Percentiles rank a stretch among this genome's conserved stretches.
Evolutionary conservation across 257 asterid species (phyloP).

Genomic region (Capsicum chinense): DNA sequence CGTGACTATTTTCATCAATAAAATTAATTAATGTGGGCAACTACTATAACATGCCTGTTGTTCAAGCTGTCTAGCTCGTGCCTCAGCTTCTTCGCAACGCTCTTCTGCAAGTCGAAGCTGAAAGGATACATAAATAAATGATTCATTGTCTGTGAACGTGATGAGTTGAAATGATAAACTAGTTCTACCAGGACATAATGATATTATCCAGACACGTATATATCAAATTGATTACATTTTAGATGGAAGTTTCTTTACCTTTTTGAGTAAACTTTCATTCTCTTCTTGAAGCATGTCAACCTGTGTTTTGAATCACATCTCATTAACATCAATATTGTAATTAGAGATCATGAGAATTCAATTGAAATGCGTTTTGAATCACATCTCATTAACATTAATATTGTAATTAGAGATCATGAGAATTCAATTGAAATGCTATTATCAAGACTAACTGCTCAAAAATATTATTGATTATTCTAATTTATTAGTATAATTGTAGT

Average conservation of each 20-base stretch:
- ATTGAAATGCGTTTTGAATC: background rate
- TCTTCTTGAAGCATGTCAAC: conserved; percentile 99
- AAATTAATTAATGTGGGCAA: background rate
- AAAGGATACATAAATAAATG: conserved; percentile 38
- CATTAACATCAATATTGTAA: conserved; percentile 32
- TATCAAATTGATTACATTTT: background rate
- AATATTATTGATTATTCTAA: too few relatives aligned
- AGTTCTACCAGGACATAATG: background rate
- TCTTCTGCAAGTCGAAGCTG: conserved; percentile 94
- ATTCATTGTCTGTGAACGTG: background rate
- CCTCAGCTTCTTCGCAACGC: conserved; percentile 89
- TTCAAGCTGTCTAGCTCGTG: conserved; percentile 88
- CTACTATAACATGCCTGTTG: conserved; percentile 54
- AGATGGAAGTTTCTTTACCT: conserved; percentile 57
- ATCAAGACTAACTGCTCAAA: background rate
- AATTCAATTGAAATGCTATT: background rate
- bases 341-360: background rate
- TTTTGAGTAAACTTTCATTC: conserved; percentile 81
- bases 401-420: background rate
- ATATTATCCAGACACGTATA: background rate
- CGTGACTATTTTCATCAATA: too few relatives aligned
- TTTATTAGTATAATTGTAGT: too few relatives aligned
- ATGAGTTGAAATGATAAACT: conserved; percentile 36
- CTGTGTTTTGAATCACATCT: conserved; percentile 52
- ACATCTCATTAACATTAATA: conserved; percentile 34